Base-by-base conservation (phyloP, 192 early-diverging fungal species). In the Podochytrium sp. region DNA sequence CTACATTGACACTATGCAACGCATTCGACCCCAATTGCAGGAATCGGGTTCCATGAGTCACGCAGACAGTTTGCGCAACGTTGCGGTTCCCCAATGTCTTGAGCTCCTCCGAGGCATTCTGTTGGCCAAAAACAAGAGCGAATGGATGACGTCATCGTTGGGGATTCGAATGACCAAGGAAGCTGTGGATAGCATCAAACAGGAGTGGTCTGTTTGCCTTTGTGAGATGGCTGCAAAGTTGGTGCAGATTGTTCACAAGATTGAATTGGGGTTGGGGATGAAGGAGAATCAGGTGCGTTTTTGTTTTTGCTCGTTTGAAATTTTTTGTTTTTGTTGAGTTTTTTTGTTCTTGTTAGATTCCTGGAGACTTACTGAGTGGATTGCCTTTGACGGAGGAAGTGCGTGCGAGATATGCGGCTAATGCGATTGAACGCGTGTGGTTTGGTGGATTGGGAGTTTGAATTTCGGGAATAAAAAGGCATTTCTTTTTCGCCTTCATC, bases 341-440 rank as follows among this genome's bases (percentile, higher is more conserved):
- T 20, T 3, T 2, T 37, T 2, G 14, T 33, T 32, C 23, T 35
- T 7, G 16, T 20, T 27, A 71, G 69, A 60, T 71, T 60, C 35
- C 53, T 30, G 57, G 40, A 2, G 57, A 29, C 4, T 27, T 71
- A 16, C 34, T 71, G 69, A 60, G 23, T 23, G n/a, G 14, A n/a
- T 30, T 71, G 16, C 57, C 69, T 25, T 39, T 71, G 39, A 41
- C 35, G 2, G 69, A 71, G 43, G 69, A 71, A 41, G 56, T 59
- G 20, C 69, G 69, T 32, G 57, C 32, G 60, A 57, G 60, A 56
- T 71, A 71, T 59, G 57, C 42, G n/a, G 38, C 40, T 25, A 7
- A 40, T 40, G 63, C 30, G 4, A 38, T 65, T 40, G 40, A 43
- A 20, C 16, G 27, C 20, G 14, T 18, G 14, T 65, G 39, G 63